Conservation (phyloP, 768 basidiomycete species). For the Russula brevipes region DNA sequence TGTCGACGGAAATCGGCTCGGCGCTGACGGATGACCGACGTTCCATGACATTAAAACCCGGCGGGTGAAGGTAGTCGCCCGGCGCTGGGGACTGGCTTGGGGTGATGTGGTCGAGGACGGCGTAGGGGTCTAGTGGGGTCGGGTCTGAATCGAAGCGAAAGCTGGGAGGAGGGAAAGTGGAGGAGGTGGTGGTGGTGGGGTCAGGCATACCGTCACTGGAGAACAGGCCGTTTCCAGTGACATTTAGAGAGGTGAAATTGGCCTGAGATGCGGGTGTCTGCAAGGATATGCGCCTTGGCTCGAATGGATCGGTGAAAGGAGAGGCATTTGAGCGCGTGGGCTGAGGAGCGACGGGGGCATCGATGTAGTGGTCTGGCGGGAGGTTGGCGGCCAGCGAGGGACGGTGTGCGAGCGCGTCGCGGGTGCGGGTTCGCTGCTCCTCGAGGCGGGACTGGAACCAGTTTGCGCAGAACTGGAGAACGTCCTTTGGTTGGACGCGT, state of each 20-base stretch:
- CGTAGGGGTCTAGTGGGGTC: constrained; percentile 41
- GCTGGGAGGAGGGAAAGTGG: constrained; percentile 41
- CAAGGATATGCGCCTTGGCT: constrained; percentile 50
- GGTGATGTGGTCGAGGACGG: constrained; percentile 33
- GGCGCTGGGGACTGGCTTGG: constrained; percentile 35
- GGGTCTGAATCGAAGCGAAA: constrained; percentile 59
- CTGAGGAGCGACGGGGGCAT: constrained; percentile 38
- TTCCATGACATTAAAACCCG: constrained; percentile 74
- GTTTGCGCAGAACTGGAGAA: constrained; percentile 86
- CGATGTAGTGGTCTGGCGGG: constrained; percentile 55
- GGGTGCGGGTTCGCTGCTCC: constrained; percentile 71
- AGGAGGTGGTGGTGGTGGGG: constrained; percentile 20
- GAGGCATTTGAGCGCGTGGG: constrained; percentile 43
- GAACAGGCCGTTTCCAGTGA: constrained; percentile 75
- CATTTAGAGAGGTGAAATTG: constrained; percentile 75
- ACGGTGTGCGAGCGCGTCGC: constrained; percentile 57
- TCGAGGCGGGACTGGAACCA: constrained; percentile 91
- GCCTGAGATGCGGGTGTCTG: constrained; percentile 51
- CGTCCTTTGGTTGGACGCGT: constrained; percentile 83
- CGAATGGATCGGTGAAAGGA: constrained; percentile 49
- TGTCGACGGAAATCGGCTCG: constrained; percentile 87
- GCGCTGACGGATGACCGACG: constrained; percentile 93
- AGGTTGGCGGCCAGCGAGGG: constrained; percentile 47
- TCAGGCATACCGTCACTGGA: constrained; percentile 39
- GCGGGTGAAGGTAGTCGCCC: constrained; percentile 67